Base-by-base conservation (phyloP, 1,284 basidiomycete genomes). In the Ganoderma boninense region DNA sequence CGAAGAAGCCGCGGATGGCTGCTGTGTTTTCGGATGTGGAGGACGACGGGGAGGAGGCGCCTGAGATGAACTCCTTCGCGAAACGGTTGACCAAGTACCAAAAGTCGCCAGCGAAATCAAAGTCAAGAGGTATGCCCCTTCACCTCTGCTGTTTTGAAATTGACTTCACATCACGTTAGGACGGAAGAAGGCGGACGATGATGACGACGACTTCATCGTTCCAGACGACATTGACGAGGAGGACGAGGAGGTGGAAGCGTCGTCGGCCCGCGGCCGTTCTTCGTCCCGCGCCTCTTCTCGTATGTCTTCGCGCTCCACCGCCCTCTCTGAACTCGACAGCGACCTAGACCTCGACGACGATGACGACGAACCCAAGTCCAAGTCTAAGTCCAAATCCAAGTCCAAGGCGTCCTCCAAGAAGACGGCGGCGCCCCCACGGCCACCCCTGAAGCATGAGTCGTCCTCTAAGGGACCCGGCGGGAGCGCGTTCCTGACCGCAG, bases 401-500 rank as follows among this genome's bases (percentile, higher is more conserved):
- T 8, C 56, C 29, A 52, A 52, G 11, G 32, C 59, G 16, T 40
- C 32, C 10, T 38, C 68, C 35, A 79, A 75, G 71, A 87, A 85
- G 77, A 62, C 78, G 8, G 43, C 73, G 40, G 71, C 74, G 35
- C 82, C 73, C 40, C 68, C 74, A 40, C 82, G 80, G 20, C 77
- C 80, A 11, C 54, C 77, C 6, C 42, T 75, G 8, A 80, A 82
- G 65, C 82, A 81, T 20, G 73, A 78, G 4, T 62, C 69, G 0
- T 70, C 73, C 20, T 74, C 81, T 32, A 69, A 77, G 76, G 38
- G 20, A 13, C n/a, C 38, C 14, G 73, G 75, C 6, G 80, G 78
- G 26, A 80, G 78, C 1, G 77, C 68, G 63, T 94, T 97, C 80
- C 85, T 97, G 73, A 98, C 97, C 20, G 92, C 92, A 13, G 96